Base-by-base conservation (phyloP, 257 asterid genomes). In the Craterostigma plantagineum region DNA sequence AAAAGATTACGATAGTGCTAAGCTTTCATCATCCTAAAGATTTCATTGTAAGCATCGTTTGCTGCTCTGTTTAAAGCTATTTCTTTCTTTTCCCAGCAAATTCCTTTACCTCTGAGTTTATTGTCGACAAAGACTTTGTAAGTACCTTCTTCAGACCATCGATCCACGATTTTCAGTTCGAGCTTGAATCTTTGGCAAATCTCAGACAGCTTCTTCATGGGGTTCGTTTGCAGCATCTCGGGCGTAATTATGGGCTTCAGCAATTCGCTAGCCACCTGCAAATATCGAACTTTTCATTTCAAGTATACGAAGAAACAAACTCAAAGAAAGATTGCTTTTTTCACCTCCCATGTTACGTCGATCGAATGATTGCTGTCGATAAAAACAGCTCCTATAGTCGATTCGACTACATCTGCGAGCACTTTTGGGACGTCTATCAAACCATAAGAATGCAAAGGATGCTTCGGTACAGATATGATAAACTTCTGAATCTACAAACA, bases 361-460 rank as follows among this genome's bases (percentile, higher is more conserved):
- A 76, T 53, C 6, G 84, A 79, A 35, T 68, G 71, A 52, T 67
- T 62, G 68, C 75, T 73, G 57, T 84, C 93, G 14, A 79, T 52
- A 36, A 71, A 79, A 42, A 84, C 78, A 48, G 95, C 93, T 36
- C 95, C 93, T n/a, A 84, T 49, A 0, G 91, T 76, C 43, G 93
- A 79, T 58, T 79, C 93, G 45, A 84, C 81, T 35, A 83, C 73
- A 57, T 83, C 95, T 35, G 91, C 93, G 33, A 83, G 83, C 54
- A 76, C 81, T 54, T 83, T 79, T 13, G 95, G 95, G 42, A 86
- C 75, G 63, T 69, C 63, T 40, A 79, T 70, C 57, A 79, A 45
- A 15, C 95, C 95, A 53, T 71, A 76, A 11, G 91, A 73, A 68
- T 83, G 93, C 52, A 83, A 56, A 11, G 87, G 91, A 72, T 83